Conservation (phyloP, 177 flowering plant species). For the Vitis hybrid region DNA sequence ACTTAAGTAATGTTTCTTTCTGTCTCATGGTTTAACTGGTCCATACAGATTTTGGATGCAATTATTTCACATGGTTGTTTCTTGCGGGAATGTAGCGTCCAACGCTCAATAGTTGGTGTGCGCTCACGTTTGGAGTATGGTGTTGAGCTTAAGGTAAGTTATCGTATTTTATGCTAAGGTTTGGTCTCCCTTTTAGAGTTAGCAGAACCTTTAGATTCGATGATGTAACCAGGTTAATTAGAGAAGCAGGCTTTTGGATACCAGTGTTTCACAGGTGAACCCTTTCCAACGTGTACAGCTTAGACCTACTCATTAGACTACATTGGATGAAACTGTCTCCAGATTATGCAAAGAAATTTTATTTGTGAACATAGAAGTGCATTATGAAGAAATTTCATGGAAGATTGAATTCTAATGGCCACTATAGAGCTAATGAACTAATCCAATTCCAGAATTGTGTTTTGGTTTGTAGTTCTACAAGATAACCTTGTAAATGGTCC, state of each 20-base stretch:
- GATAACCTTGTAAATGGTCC: not conserved
- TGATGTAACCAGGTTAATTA: not conserved
- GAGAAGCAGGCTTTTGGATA: not conserved
- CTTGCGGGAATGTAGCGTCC: conserved; percentile 75
- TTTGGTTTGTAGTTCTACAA: not conserved
- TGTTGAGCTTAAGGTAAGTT: conserved; percentile 68
- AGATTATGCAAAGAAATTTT: not conserved
- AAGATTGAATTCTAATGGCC: not conserved
- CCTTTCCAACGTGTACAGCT: not conserved
- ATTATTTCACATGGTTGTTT: conserved; percentile 98
- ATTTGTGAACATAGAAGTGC: not conserved
- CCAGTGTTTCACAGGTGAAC: not conserved
- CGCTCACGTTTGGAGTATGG: conserved; percentile 89
- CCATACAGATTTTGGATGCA: conserved; percentile 74
- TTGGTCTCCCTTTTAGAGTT: not conserved
- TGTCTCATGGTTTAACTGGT: conserved; percentile 11
- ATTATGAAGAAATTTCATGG: not conserved
- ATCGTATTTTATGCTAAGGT: not conserved
- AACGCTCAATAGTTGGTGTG: conserved; percentile 85
- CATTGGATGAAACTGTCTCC: not conserved
- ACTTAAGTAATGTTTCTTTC: conserved; percentile 5
- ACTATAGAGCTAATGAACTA: not conserved
- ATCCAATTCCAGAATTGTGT: not conserved
- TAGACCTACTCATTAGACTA: not conserved
- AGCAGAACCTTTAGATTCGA: not conserved